Conservation (phyloP, 2,329 filamentous ascomycete genomes). For the Venturia carpophila region DNA sequence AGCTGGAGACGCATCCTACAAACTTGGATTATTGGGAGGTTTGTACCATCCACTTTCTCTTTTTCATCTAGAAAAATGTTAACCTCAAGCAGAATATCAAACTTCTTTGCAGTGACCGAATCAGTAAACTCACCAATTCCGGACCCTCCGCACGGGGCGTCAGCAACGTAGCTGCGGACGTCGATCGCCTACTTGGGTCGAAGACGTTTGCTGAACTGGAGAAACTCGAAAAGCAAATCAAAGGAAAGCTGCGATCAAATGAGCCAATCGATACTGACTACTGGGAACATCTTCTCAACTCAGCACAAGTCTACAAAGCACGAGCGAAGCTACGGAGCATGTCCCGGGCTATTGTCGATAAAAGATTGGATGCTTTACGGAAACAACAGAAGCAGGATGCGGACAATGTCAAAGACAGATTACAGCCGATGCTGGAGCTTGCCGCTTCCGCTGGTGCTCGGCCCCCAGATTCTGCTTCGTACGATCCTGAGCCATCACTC, state of each 20-base stretch:
- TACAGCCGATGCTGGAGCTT: constrained; percentile 40
- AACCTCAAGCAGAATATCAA: constrained; percentile 57
- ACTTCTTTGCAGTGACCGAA: constrained; percentile 70
- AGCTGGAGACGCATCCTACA: constrained; percentile 66
- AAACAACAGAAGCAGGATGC: constrained; percentile 63
- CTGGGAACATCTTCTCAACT: constrained; percentile 87
- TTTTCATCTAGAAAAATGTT: constrained; percentile 17
- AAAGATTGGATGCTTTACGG: constrained; percentile 57
- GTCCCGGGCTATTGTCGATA: constrained; percentile 65
- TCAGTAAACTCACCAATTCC: constrained; percentile 55
- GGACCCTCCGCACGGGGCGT: constrained; percentile 65
- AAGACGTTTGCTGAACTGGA: constrained; percentile 86
- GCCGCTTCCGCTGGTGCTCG: neutral
- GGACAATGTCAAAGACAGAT: constrained; percentile 37
- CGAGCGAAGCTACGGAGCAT: constrained; percentile 75
- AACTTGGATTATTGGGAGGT: constrained; percentile 85
- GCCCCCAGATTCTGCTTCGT: neutral
- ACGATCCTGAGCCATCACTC: constrained; percentile 58
- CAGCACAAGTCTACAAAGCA: constrained; percentile 82
- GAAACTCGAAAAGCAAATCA: constrained; percentile 77
- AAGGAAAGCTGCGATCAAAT: constrained; percentile 74
- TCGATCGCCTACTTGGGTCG: constrained; percentile 76
- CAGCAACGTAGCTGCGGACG: constrained; percentile 74
- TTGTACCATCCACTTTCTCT: constrained; percentile 23
- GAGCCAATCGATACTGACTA: constrained; percentile 95